phyloP scores from a whole-genome alignment of 768 basidiomycete species.

The Leccinellum luteum region DNA sequence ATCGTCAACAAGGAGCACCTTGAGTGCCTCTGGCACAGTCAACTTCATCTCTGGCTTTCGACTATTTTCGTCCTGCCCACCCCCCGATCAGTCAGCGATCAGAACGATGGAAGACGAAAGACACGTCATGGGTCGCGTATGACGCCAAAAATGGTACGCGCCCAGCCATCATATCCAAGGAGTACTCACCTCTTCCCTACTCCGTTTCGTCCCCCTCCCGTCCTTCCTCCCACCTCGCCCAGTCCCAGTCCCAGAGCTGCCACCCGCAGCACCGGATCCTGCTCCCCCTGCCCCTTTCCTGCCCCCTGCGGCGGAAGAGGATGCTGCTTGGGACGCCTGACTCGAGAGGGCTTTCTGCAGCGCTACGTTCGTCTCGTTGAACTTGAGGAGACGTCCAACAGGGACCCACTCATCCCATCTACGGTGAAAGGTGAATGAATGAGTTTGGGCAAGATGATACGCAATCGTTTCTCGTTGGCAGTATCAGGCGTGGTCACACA shows the following conservation, averaged over 20 bases:
- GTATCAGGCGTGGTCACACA: neutral
- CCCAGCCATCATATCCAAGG: neutral
- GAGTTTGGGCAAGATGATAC: neutral
- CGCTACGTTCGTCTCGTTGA: slow-evolving; percentile 74
- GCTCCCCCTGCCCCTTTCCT: slow-evolving; percentile 23
- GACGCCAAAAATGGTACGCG: neutral
- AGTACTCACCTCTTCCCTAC: slow-evolving; percentile 65
- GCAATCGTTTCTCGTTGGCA: neutral
- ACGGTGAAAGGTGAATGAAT: neutral
- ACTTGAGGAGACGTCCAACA: slow-evolving; percentile 73
- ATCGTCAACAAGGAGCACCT: slow-evolving; percentile 88
- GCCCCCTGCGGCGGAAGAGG: slow-evolving; percentile 32
- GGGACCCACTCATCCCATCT: slow-evolving; percentile 65
- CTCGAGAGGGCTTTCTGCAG: slow-evolving; percentile 68
- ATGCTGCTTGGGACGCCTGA: slow-evolving; percentile 42
- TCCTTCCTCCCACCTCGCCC: slow-evolving; percentile 50
- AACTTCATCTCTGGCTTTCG: slow-evolving; percentile 90
- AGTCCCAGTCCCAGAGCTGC: slow-evolving; percentile 22
- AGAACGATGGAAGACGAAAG: neutral
- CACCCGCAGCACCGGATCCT: slow-evolving; percentile 29
- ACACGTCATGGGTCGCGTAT: neutral
- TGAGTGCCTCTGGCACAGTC: slow-evolving; percentile 85
- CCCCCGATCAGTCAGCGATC: neutral
- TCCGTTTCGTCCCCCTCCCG: slow-evolving; percentile 65
- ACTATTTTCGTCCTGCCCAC: slow-evolving; percentile 63